A percentile compares a stretch with the other conserved stretches of the same genome.
phyloP scores from a whole-genome alignment of 768 basidiomycete genomes.

The Pulveroboletus sp. region DNA sequence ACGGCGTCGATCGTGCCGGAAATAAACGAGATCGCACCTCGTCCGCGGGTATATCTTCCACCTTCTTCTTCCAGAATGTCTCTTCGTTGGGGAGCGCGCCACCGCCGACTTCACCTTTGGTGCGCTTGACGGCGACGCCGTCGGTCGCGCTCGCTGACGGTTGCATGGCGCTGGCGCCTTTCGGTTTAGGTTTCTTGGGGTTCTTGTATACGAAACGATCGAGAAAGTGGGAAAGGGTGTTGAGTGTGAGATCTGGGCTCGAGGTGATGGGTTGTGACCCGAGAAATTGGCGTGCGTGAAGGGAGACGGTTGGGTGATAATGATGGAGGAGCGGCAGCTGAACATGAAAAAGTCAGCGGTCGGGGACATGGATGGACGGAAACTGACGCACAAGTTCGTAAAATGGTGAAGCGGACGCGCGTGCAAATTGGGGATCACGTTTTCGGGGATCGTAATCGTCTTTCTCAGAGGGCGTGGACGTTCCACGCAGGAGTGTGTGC shows the following conservation, averaged over 20 bases:
- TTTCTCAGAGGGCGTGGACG: constrained; percentile 27
- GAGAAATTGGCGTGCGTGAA: constrained; percentile 83
- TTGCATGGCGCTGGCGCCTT: constrained; percentile 93
- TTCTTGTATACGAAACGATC: constrained; percentile 98
- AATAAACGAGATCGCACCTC: constrained; percentile 46
- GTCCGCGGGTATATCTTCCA: constrained; percentile 78
- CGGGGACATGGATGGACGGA: background rate
- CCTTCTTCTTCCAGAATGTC: constrained; percentile 64
- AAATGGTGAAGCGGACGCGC: constrained; percentile 72
- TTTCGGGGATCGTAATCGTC: constrained; percentile 78
- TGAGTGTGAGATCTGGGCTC: constrained; percentile 83
- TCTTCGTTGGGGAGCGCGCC: constrained; percentile 65
- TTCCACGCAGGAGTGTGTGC: constrained; percentile 41
- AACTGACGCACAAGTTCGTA: constrained; percentile 78
- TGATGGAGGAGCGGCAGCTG: constrained; percentile 79
- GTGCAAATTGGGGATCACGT: constrained; percentile 83
- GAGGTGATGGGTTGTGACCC: constrained; percentile 69
- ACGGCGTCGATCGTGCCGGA: background rate
- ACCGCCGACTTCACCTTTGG: constrained; percentile 53
- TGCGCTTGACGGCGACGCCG: constrained; percentile 63
- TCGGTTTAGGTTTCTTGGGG: constrained; percentile 68
- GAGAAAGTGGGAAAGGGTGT: constrained; percentile 92
- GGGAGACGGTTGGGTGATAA: constrained; percentile 85
- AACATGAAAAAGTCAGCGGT: background rate
- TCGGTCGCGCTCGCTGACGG: constrained; percentile 72